These are phyloP conservation scores for Iodosphaeria phyllophila DNA, from an alignment of 2,329 filamentous ascomycete genomes.

Conservation along the genomic window DNA sequence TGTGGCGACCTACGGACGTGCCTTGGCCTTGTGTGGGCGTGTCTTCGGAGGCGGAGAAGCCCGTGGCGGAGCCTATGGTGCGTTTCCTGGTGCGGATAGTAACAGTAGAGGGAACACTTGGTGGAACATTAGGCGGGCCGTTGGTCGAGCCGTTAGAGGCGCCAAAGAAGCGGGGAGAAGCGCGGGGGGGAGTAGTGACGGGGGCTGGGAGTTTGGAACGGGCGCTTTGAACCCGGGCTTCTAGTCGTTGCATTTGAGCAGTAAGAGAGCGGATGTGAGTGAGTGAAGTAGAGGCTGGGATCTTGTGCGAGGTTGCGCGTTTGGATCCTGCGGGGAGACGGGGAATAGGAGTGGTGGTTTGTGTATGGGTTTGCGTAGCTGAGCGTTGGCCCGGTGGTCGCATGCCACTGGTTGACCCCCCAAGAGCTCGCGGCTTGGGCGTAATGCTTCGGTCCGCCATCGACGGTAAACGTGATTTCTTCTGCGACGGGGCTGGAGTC, in stretches of 20 bases:
- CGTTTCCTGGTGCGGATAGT: conserved; percentile 55
- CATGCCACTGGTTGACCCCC: conserved; percentile 17
- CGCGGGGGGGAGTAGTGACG: conserved; percentile 55
- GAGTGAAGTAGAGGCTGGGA: conserved; percentile 51
- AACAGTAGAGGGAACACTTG: conserved; percentile 32
- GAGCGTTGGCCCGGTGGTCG: conserved; percentile 21
- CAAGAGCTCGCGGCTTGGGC: conserved; percentile 26
- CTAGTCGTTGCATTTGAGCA: conserved; percentile 91
- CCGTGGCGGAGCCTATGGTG: conserved; percentile 34
- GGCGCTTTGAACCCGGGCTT: conserved; percentile 79
- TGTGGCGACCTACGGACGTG: no score
- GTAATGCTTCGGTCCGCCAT: conserved; percentile 32
- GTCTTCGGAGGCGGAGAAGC: conserved; percentile 27
- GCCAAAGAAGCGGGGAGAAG: conserved; percentile 46
- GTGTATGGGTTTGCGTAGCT: conserved; percentile 24
- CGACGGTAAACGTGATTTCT: conserved; percentile 31
- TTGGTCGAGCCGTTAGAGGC: conserved; percentile 17
- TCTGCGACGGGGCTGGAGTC: conserved; percentile 13
- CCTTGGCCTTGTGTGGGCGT: conserved; percentile 26
- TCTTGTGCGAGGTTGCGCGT: conserved; percentile 26
- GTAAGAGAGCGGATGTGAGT: conserved; percentile 87
- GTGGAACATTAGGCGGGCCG: conserved; percentile 2
- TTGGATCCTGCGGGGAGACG: conserved; percentile 17
- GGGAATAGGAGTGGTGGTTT: conserved; percentile 25
- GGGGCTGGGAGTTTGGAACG: conserved; percentile 83